These are phyloP conservation scores for Triangularia verruculosa DNA, from an alignment of 2,329 filamentous ascomycete species.

Conservation along the genomic window DNA sequence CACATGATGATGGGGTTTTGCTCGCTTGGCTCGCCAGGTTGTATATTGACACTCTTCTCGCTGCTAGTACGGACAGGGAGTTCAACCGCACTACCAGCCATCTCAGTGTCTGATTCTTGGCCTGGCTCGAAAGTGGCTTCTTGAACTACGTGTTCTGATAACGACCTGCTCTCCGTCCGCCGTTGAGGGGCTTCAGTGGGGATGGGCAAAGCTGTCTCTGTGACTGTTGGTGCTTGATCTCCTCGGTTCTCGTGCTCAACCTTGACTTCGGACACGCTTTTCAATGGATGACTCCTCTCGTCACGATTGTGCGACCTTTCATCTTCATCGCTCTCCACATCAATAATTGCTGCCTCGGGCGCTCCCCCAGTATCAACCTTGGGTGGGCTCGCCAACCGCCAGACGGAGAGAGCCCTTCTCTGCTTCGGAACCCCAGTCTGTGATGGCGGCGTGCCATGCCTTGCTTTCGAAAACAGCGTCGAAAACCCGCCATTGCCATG, in stretches of 20 bases:
- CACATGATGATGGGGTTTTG: conserved; percentile 8
- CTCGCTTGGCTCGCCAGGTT: neutral
- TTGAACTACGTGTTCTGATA: neutral
- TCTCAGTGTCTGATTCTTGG: neutral
- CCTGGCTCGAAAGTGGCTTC: neutral
- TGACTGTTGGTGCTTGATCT: neutral
- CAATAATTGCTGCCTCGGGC: neutral
- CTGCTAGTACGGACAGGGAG: neutral
- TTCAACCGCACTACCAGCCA: neutral
- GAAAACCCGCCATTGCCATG: neutral
- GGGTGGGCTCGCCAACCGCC: conserved; percentile 4
- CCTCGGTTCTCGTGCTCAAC: neutral
- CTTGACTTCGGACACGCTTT: neutral
- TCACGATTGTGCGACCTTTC: neutral
- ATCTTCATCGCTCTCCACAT: neutral
- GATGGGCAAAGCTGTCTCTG: neutral
- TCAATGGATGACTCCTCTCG: neutral
- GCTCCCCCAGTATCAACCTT: neutral
- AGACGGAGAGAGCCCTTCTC: neutral
- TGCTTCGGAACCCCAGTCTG: neutral
- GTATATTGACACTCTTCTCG: neutral
- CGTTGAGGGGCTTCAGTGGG: neutral
- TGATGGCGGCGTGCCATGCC: neutral
- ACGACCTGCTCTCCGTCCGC: neutral
- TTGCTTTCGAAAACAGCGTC: neutral